Evolutionary conservation across 2,329 filamentous ascomycete species (phyloP).

Genomic region (Rachicladosporium sp.): DNA sequence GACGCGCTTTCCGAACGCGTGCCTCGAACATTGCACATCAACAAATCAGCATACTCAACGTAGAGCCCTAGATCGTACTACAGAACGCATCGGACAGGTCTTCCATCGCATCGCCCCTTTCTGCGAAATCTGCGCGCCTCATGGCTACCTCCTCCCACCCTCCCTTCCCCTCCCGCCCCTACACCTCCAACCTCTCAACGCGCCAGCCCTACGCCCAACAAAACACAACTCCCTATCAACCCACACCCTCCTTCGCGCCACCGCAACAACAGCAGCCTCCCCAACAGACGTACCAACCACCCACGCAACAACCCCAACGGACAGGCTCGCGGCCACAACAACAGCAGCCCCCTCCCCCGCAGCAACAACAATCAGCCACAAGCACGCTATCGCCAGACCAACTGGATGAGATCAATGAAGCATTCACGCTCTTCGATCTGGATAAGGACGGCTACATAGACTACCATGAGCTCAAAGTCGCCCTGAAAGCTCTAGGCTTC

Average conservation of each 20-base stretch:
- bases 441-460: slow-evolving; percentile 91
- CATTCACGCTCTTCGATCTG: slow-evolving; percentile 90
- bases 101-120: too few relatives aligned
- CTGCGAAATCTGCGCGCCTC: slow-evolving; percentile 7
- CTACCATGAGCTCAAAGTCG: slow-evolving; percentile 96
- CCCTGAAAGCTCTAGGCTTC: slow-evolving; percentile 89
- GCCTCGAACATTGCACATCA: too few relatives aligned
- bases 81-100: background rate
- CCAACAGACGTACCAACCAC: slow-evolving; percentile 11
- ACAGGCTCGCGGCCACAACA: slow-evolving; percentile 21
- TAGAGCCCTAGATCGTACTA: background rate
- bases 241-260: slow-evolving; percentile 21
- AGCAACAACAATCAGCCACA: background rate
- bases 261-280: slow-evolving; percentile 8
- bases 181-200: slow-evolving; percentile 36
- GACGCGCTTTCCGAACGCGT: too few relatives aligned
- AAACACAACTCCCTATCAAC: slow-evolving; percentile 18
- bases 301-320: slow-evolving; percentile 6
- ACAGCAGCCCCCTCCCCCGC: slow-evolving; percentile 22
- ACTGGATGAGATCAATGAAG: slow-evolving; percentile 84
- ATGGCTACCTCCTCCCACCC: slow-evolving; percentile 43
- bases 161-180: slow-evolving; percentile 43
- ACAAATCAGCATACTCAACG: too few relatives aligned
- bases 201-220: slow-evolving; percentile 20
- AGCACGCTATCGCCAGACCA: slow-evolving; percentile 45